Evolutionary conservation across 352 stramenopile species (phyloP).

Genomic region (Phytophthora pseudosyringae): DNA sequence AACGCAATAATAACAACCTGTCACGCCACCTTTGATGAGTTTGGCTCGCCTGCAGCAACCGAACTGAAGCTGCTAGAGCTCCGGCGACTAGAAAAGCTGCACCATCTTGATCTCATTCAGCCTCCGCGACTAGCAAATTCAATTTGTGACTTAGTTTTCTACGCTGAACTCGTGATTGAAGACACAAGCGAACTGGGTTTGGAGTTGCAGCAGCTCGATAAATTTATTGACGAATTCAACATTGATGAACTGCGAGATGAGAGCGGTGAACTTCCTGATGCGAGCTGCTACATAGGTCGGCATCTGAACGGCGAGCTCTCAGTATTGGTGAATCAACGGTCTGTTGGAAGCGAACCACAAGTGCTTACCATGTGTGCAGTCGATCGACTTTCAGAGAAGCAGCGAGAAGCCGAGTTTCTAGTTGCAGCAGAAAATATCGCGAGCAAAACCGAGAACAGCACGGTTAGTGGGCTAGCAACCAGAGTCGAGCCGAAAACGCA

Average conservation of each 20-base stretch:
- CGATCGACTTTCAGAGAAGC: conserved; percentile 4
- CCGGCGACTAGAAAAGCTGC: neutral
- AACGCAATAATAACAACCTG: conserved; percentile 2
- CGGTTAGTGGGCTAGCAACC: neutral
- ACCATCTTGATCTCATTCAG: conserved; percentile 3
- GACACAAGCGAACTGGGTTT: neutral
- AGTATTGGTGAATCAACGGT: neutral
- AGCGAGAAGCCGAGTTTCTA: conserved; percentile 2
- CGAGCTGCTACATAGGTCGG: conserved; percentile 1
- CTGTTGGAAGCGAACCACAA: conserved; percentile 14
- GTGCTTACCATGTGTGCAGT: conserved; percentile 12
- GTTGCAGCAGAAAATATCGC: conserved; percentile 19
- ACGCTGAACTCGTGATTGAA: conserved; percentile 1
- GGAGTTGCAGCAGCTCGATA: conserved; percentile 6
- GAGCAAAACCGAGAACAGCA: conserved; percentile 8
- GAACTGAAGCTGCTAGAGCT: conserved; percentile 9
- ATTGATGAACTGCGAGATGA: conserved; percentile 10
- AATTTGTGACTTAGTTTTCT: conserved; percentile 9
- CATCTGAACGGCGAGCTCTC: neutral
- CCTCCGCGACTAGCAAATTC: conserved; percentile 1
- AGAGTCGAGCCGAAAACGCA: conserved; percentile 9
- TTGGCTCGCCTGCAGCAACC: neutral
- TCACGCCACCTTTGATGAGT: conserved; percentile 22
- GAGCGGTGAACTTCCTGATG: neutral
- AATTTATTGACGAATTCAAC: conserved; percentile 18